phyloP scores from a whole-genome alignment of 352 stramenopile genomes.

The Globisporangium rhizosaccharum region DNA sequence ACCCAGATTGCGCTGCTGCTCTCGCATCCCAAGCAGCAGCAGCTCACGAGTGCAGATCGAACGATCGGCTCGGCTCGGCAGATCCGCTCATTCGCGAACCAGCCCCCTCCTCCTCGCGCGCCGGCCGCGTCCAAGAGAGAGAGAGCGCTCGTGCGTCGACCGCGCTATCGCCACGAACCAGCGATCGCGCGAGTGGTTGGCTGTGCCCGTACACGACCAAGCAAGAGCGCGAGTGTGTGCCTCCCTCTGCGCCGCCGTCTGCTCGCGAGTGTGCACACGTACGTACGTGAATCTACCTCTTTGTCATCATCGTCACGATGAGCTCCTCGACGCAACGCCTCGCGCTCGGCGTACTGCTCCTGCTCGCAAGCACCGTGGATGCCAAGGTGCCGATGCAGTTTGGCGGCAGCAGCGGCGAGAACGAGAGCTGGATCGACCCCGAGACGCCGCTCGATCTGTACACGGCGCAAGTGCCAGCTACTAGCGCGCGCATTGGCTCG shows the following conservation, averaged over 20 bases:
- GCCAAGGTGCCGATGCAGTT: conserved; percentile 22
- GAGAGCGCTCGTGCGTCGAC: background rate
- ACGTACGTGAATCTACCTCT: background rate
- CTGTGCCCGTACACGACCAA: no score
- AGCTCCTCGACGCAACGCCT: conserved; percentile 15
- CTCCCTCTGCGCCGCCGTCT: no score
- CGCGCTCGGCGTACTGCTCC: conserved; percentile 16
- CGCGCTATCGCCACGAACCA: background rate
- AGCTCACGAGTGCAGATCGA: background rate
- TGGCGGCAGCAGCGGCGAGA: conserved; percentile 34
- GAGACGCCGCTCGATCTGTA: conserved; percentile 55
- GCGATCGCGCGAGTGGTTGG: background rate
- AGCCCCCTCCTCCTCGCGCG: background rate
- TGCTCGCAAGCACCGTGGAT: conserved; percentile 4
- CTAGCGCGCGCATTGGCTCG: conserved; percentile 22
- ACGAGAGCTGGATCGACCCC: conserved; percentile 72
- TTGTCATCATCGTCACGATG: background rate
- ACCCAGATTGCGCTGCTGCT: background rate
- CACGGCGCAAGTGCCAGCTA: conserved; percentile 38
- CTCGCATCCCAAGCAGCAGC: background rate
- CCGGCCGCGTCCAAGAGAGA: background rate
- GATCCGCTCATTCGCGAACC: conserved; percentile 11
- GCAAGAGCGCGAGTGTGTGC: no score
- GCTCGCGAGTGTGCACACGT: no score
- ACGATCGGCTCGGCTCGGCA: background rate